Conservation (phyloP, 805 yeast species). For the Danielia reshetovae region DNA sequence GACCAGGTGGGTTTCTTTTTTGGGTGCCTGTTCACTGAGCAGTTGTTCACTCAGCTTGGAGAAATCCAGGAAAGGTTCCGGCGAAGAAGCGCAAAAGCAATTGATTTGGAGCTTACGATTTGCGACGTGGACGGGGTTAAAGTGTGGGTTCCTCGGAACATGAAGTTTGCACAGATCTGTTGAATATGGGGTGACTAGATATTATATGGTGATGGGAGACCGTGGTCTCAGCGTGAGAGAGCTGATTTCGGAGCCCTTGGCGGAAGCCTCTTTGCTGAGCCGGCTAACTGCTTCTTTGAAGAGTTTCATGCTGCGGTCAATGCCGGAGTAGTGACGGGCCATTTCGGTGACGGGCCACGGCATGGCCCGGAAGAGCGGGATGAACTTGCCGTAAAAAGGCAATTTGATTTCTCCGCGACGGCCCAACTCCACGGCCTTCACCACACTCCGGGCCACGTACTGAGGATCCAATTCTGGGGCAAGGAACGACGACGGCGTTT, state of each 20-base stretch:
- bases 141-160: slow-evolving; percentile 6
- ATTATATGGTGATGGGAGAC: too few species aligned
- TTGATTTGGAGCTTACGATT: slow-evolving; percentile 8
- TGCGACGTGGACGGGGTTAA: slow-evolving; percentile 2
- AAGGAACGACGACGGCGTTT: slow-evolving; percentile 66
- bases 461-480: slow-evolving; percentile 81
- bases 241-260: not conserved
- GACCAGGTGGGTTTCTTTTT: slow-evolving; percentile 9
- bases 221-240: too few species aligned
- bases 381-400: slow-evolving; percentile 72
- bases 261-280: slow-evolving; percentile 1
- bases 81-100: slow-evolving; percentile 1
- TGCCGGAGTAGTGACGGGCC: slow-evolving; percentile 57
- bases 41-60: slow-evolving; percentile 14
- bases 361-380: slow-evolving; percentile 66
- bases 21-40: slow-evolving; percentile 12
- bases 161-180: not conserved
- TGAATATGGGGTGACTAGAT: too few species aligned
- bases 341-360: slow-evolving; percentile 69
- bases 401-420: slow-evolving; percentile 62
- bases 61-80: slow-evolving; percentile 5
- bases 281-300: slow-evolving; percentile 1
- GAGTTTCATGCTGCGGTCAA: slow-evolving; percentile 42
- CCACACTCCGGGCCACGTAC: slow-evolving; percentile 57
- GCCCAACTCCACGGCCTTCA: slow-evolving; percentile 56